Conservation (phyloP, 2,329 filamentous ascomycete species). For the Colletotrichum sansevieriae region DNA sequence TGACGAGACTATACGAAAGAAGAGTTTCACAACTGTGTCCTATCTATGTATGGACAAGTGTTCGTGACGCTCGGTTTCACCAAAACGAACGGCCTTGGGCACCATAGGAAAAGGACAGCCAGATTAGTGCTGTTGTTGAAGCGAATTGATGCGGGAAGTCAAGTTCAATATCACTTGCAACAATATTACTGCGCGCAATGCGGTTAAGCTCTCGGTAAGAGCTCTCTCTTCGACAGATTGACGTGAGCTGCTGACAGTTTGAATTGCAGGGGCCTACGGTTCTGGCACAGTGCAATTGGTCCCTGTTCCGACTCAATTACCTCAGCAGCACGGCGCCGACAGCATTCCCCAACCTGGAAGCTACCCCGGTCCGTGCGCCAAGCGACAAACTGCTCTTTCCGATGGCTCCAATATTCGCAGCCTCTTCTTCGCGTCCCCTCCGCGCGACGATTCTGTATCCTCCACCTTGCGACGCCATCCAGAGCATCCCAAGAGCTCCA, state of each 20-base stretch:
- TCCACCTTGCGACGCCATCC: neutral
- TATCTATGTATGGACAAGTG: slow-evolving; percentile 3
- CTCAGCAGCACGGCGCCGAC: slow-evolving; percentile 1
- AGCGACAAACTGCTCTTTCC: slow-evolving; percentile 32
- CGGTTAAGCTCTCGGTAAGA: slow-evolving; percentile 19
- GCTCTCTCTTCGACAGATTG: neutral
- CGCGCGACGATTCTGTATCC: slow-evolving; percentile 21
- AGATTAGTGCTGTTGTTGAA: too few relatives aligned
- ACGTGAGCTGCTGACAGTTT: slow-evolving; percentile 17
- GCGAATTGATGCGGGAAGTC: too few relatives aligned
- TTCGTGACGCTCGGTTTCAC: neutral
- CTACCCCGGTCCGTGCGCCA: slow-evolving; percentile 33
- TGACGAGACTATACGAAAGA: slow-evolving; percentile 4
- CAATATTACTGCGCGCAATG: neutral
- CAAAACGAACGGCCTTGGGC: too few relatives aligned
- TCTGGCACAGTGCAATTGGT: slow-evolving; percentile 18
- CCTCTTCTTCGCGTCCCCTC: slow-evolving; percentile 22
- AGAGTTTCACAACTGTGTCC: slow-evolving; percentile 24
- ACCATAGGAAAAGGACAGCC: too few relatives aligned
- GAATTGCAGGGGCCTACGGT: neutral
- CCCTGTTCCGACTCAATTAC: slow-evolving; percentile 32
- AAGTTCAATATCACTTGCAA: too few relatives aligned
- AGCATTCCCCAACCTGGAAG: slow-evolving; percentile 2
- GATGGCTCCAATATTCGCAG: slow-evolving; percentile 33
- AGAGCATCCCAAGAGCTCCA: neutral